Evolutionary conservation across 1,139 yeast species (phyloP).

Genomic region (Blastobotrys buckinghamii): DNA sequence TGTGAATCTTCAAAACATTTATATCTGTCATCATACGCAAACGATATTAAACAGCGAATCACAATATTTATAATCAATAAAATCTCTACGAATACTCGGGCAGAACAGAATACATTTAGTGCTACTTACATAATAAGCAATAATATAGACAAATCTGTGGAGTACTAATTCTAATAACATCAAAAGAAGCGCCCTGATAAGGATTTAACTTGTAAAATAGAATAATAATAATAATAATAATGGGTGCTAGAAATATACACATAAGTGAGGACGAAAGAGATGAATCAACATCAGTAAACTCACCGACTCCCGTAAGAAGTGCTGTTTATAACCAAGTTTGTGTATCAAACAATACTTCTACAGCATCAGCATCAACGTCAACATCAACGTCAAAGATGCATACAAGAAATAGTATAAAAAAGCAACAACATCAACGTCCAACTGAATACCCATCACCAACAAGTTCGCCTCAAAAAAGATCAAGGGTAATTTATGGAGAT

Average conservation of each 20-base stretch:
- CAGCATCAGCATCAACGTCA: conserved; percentile 1
- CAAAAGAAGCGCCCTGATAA: no score
- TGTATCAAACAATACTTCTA: no score
- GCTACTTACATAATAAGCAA: no score
- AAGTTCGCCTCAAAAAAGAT: conserved; percentile 9
- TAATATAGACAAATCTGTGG: no score
- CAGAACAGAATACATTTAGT: no score
- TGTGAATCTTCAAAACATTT: no score
- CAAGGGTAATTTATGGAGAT: conserved; percentile 56
- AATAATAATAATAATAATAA: not conserved
- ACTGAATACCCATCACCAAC: conserved; percentile 7
- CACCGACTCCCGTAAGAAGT: conserved; percentile 7
- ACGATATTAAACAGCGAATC: no score
- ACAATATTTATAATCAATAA: no score
- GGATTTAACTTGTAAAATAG: no score
- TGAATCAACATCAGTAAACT: conserved; percentile 3
- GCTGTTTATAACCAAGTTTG: not conserved
- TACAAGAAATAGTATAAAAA: not conserved
- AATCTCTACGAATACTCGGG: no score
- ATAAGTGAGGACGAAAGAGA: conserved; percentile 4
- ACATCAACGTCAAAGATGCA: not conserved
- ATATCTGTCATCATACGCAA: no score
- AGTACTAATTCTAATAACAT: no score
- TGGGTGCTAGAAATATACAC: not conserved
- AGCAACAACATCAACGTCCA: not conserved